Conservation (phyloP, 2,329 filamentous ascomycete species). For the Fusarium globosum region DNA sequence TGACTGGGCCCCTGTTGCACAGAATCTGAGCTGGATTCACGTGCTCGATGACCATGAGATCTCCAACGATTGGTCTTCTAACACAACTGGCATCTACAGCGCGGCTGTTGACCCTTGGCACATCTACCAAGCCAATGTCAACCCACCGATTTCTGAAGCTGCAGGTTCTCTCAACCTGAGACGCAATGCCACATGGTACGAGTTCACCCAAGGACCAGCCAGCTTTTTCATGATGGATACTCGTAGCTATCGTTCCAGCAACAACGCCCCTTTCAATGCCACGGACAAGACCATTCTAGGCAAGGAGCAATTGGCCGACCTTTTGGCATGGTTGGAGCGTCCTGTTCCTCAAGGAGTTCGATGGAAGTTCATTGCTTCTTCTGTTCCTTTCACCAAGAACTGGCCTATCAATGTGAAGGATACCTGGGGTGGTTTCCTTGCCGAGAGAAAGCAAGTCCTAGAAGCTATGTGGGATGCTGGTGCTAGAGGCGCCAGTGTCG, state of each 20-base stretch:
- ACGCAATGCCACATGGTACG: slow-evolving; percentile 81
- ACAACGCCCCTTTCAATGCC: slow-evolving; percentile 67
- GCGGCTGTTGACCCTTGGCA: slow-evolving; percentile 86
- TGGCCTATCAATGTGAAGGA: slow-evolving; percentile 90
- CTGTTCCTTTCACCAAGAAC: slow-evolving; percentile 96
- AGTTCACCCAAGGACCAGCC: slow-evolving; percentile 89
- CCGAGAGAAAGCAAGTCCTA: slow-evolving; percentile 81
- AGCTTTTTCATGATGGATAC: slow-evolving; percentile 97
- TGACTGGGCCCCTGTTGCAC: slow-evolving; percentile 81
- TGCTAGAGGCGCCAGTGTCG: slow-evolving; percentile 78
- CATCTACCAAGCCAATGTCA: slow-evolving; percentile 85
- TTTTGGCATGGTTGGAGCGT: slow-evolving; percentile 79
- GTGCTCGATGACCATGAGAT: slow-evolving; percentile 98
- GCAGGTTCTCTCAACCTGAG: slow-evolving; percentile 54
- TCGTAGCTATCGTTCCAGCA: slow-evolving; percentile 82
- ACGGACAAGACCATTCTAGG: slow-evolving; percentile 89
- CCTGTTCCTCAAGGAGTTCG: slow-evolving; percentile 81
- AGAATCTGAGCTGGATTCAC: slow-evolving; percentile 95
- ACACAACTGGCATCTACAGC: slow-evolving; percentile 81
- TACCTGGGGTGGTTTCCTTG: slow-evolving; percentile 93
- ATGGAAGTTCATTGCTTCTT: slow-evolving; percentile 94
- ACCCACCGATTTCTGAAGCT: slow-evolving; percentile 76
- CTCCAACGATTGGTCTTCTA: slow-evolving; percentile 89
- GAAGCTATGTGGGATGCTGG: slow-evolving; percentile 93
- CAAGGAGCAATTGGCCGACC: slow-evolving; percentile 77